Conservation (phyloP, 1,139 yeast species). For the Candida sanyaensis region DNA sequence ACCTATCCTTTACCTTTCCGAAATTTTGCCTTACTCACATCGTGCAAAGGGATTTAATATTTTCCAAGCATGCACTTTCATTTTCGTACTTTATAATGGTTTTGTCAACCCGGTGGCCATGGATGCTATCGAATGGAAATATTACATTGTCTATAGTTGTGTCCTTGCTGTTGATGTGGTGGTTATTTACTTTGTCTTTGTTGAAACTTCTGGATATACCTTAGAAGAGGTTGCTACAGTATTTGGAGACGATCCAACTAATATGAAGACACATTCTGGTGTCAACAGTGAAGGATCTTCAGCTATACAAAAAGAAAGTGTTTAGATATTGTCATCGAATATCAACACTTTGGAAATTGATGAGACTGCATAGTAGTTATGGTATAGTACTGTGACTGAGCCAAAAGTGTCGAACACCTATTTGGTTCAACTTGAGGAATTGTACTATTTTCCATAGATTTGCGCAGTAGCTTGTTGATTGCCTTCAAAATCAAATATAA, state of each 20-base stretch:
- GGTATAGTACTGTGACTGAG: too few species aligned
- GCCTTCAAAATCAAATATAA: too few species aligned
- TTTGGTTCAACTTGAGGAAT: too few species aligned
- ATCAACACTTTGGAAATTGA: too few species aligned
- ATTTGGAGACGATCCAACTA: conserved; percentile 34
- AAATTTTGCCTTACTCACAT: conserved; percentile 45
- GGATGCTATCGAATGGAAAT: conserved; percentile 60
- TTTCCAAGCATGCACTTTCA: conserved; percentile 27
- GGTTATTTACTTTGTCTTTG: conserved; percentile 43
- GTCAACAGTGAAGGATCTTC: background rate
- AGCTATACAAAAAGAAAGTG: background rate
- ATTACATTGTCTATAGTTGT: conserved; percentile 56
- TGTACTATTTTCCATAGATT: too few species aligned
- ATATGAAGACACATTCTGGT: background rate
- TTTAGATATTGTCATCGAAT: too few species aligned
- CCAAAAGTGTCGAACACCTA: too few species aligned
- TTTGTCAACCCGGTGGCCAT: conserved; percentile 63
- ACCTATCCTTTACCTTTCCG: conserved; percentile 38
- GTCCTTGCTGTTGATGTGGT: conserved; percentile 36
- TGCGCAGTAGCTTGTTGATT: too few species aligned
- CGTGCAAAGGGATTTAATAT: conserved; percentile 48
- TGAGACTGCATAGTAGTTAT: too few species aligned
- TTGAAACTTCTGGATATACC: conserved; percentile 55
- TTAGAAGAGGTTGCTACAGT: conserved; percentile 55
- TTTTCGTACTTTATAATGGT: conserved; percentile 27